phyloP scores from a whole-genome alignment of 257 asterid genomes.

The Dorcoceras hygrometricum region DNA sequence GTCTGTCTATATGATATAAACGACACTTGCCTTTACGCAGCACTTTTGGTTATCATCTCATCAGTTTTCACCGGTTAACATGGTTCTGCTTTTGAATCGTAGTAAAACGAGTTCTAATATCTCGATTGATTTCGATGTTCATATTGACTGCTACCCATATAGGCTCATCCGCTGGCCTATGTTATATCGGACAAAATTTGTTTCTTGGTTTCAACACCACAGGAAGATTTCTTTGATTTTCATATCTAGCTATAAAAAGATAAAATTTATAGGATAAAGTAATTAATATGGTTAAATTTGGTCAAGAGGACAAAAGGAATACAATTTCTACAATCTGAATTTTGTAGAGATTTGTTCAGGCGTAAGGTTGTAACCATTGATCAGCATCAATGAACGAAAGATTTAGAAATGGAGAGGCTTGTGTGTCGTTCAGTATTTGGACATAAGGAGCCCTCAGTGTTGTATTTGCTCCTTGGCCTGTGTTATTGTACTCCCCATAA shows the following conservation, averaged over 20 bases:
- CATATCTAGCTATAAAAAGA: too few relatives aligned
- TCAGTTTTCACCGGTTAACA: background rate
- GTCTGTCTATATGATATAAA: background rate
- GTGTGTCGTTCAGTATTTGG: constrained; percentile 69
- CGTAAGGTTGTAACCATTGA: constrained; percentile 70
- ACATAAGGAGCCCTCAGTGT: constrained; percentile 53
- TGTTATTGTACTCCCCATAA: constrained; percentile 85
- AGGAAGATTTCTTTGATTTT: background rate
- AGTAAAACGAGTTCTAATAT: background rate
- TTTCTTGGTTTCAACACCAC: too few relatives aligned
- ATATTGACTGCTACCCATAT: background rate
- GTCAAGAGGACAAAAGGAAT: too few relatives aligned
- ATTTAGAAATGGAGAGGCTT: constrained; percentile 58
- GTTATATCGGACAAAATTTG: background rate
- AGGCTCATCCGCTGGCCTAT: background rate
- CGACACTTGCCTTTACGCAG: background rate
- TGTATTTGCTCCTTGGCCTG: constrained; percentile 67
- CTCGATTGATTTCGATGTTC: background rate
- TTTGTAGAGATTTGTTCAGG: background rate
- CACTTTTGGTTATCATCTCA: background rate
- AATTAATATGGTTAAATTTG: too few relatives aligned
- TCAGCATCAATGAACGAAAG: constrained; percentile 69
- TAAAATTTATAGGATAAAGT: too few relatives aligned
- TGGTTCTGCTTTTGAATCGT: background rate
- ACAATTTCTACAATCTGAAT: background rate